Percentiles rank a stretch among this genome's conserved stretches.
Evolutionary conservation across 352 stramenopile genomes (phyloP).

Genomic region (Pythium plurisporium): DNA sequence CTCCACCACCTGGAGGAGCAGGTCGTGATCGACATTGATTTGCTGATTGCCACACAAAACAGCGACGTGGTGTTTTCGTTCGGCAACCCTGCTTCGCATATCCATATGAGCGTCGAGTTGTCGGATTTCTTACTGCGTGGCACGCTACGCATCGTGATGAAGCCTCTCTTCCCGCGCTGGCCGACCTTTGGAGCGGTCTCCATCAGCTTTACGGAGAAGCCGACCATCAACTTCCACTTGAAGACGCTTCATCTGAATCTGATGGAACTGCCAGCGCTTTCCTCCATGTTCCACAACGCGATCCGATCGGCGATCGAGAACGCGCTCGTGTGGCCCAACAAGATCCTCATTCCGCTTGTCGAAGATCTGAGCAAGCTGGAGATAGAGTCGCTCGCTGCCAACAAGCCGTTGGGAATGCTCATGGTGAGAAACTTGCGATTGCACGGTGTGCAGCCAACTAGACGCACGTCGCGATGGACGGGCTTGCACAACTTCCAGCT

Average conservation of each 20-base stretch:
- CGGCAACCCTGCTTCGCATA: conserved; percentile 27
- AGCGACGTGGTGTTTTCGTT: conserved; percentile 42
- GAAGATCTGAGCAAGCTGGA: conserved; percentile 43
- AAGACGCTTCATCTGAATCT: conserved; percentile 39
- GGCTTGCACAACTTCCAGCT: conserved; percentile 32
- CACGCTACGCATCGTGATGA: conserved; percentile 37
- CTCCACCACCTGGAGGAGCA: conserved; percentile 38
- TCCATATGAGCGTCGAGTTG: conserved; percentile 36
- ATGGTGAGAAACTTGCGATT: conserved; percentile 32
- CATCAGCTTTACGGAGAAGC: conserved; percentile 41
- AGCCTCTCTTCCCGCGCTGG: conserved; percentile 44
- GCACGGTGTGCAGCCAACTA: conserved; percentile 24
- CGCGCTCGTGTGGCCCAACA: conserved; percentile 38
- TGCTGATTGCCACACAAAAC: conserved; percentile 40
- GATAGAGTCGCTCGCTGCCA: conserved; percentile 34
- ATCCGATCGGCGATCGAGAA: conserved; percentile 34
- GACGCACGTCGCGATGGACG: conserved; percentile 29
- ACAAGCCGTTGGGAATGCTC: conserved; percentile 39
- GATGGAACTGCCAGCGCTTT: conserved; percentile 41
- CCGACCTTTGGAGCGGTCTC: conserved; percentile 35
- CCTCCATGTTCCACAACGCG: conserved; percentile 35
- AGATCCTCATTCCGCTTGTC: conserved; percentile 39
- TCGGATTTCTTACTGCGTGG: conserved; percentile 41
- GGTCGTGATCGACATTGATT: conserved; percentile 39
- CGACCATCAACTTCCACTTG: conserved; percentile 42